Evolutionary conservation across 257 asterid species (phyloP).

Genomic region (Nicotiana tabacum): DNA sequence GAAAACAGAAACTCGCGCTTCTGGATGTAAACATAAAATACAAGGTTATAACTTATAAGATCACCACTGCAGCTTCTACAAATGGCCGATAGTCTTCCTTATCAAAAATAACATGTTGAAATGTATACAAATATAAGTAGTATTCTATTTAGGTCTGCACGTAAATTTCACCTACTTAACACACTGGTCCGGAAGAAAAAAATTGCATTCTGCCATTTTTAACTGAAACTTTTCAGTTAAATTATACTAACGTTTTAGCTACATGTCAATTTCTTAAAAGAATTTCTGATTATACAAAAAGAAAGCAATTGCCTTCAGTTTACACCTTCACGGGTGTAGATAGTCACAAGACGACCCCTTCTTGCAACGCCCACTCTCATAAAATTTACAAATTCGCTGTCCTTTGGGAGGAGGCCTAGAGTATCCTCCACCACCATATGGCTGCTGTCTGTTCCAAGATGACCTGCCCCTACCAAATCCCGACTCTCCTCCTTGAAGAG

Average conservation of each 20-base stretch:
- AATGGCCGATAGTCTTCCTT: too few relatives aligned
- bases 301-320: constrained; percentile 12
- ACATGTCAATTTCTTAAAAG: constrained; percentile 9
- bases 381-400: constrained; percentile 83
- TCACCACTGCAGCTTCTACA: too few relatives aligned
- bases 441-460: constrained; percentile 57
- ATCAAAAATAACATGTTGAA: too few relatives aligned
- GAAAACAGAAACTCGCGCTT: too few relatives aligned
- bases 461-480: constrained; percentile 65
- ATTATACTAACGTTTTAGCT: neutral
- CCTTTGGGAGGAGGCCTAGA: constrained; percentile 61
- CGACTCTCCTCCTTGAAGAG: constrained; percentile 46
- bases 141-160: too few relatives aligned
- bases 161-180: too few relatives aligned
- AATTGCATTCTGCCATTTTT: constrained; percentile 6
- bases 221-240: neutral
- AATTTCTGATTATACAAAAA: constrained; percentile 19
- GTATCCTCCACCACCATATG: constrained; percentile 53
- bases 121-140: too few relatives aligned
- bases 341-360: constrained; percentile 91
- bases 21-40: too few relatives aligned
- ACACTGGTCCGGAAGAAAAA: neutral
- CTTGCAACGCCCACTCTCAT: constrained; percentile 82
- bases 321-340: constrained; percentile 53
- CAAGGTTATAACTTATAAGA: too few relatives aligned